A percentile compares a stretch with the other conserved stretches of the same genome.
Evolutionary conservation across 495 filamentous ascomycete genomes (phyloP).

Genomic region (Hypoxylon lienhwacheense): DNA sequence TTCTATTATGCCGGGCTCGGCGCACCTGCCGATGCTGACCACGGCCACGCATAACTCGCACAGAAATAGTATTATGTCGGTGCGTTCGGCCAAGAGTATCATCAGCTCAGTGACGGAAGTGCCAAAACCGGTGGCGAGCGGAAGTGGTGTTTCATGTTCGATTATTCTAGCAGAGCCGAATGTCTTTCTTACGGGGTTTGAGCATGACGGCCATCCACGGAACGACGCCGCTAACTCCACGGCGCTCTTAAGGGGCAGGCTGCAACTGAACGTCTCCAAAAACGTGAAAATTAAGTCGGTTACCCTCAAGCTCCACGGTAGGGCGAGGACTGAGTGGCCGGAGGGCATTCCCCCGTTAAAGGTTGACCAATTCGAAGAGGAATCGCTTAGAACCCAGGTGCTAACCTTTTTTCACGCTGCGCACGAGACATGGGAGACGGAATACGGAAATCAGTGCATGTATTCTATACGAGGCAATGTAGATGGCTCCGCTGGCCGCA

Average conservation of each 20-base stretch:
- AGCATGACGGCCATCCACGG: conserved; percentile 69
- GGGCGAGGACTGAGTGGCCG: conserved; percentile 92
- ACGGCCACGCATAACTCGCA: conserved; percentile 32
- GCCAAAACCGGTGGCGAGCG: conserved; percentile 72
- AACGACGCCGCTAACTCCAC: conserved; percentile 60
- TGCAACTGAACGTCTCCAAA: conserved; percentile 83
- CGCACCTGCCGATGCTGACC: conserved; percentile 26
- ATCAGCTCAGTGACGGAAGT: conserved; percentile 50
- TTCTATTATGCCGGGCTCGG: conserved; percentile 34
- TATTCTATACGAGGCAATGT: conserved; percentile 42
- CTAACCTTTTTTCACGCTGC: conserved; percentile 83
- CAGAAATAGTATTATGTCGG: conserved; percentile 49
- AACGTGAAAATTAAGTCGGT: conserved; percentile 94
- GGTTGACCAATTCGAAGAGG: conserved; percentile 77
- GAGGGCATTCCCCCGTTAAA: conserved; percentile 95
- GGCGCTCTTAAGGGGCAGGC: conserved; percentile 81
- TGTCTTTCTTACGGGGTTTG: conserved; percentile 87
- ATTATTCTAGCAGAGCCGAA: conserved; percentile 85
- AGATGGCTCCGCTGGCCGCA: conserved; percentile 26
- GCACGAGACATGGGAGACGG: conserved; percentile 54
- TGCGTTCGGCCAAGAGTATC: conserved; percentile 47
- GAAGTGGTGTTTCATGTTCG: conserved; percentile 70
- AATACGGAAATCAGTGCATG: conserved; percentile 63
- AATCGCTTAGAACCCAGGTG: conserved; percentile 73
- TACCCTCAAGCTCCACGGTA: conserved; percentile 80